These are phyloP conservation scores for Phialophora tarda DNA, from an alignment of 2,329 filamentous ascomycete genomes.

Conservation along the genomic window DNA sequence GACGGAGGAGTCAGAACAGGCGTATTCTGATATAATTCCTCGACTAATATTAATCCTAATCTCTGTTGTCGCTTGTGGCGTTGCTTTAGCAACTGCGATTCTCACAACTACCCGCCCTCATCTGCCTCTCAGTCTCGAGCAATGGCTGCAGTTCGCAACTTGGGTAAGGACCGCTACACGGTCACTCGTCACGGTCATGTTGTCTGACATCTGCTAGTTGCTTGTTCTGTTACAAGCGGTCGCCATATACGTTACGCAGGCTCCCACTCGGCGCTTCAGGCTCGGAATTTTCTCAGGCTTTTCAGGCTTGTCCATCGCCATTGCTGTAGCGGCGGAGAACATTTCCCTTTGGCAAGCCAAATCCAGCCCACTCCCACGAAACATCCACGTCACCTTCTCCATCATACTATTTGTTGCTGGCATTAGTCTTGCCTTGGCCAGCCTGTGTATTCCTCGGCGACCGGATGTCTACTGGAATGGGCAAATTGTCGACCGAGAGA, in stretches of 20 bases:
- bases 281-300: constrained; percentile 33
- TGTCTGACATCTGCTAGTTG: constrained; percentile 31
- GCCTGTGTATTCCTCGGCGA: constrained; percentile 67
- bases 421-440: constrained; percentile 55
- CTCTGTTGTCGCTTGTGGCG: constrained; percentile 59
- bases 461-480: constrained; percentile 69
- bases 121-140: constrained; percentile 56
- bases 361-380: constrained; percentile 28
- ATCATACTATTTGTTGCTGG: constrained; percentile 40
- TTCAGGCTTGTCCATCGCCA: constrained; percentile 33
- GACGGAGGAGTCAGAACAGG: constrained; percentile 65
- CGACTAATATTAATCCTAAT: constrained; percentile 62
- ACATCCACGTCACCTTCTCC: constrained; percentile 34
- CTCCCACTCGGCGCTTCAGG: constrained; percentile 32
- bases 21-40: constrained; percentile 66
- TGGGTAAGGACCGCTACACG: constrained; percentile 62
- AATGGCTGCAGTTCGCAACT: constrained; percentile 64
- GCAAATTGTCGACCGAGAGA: constrained; percentile 66
- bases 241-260: constrained; percentile 34
- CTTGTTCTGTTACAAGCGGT: constrained; percentile 36
- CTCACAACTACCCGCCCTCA: constrained; percentile 53
- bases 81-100: constrained; percentile 64
- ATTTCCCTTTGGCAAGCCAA: constrained; percentile 33
- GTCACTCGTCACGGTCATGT: background rate
- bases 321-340: constrained; percentile 37